phyloP scores from a whole-genome alignment of 495 filamentous ascomycete genomes.

The Aspergillus diversus region DNA sequence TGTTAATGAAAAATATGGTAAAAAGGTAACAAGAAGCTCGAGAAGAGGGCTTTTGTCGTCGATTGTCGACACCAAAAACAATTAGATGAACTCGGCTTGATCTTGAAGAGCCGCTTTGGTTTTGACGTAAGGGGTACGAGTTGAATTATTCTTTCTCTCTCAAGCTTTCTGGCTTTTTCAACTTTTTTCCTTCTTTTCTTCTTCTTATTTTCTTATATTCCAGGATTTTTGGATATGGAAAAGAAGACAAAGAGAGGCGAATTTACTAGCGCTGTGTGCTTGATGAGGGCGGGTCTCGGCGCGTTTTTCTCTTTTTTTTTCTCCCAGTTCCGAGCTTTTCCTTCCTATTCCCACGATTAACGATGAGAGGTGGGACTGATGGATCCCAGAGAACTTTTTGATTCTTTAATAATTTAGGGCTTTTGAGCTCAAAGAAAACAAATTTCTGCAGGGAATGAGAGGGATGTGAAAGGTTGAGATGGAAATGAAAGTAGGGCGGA shows the following conservation, averaged over 20 bases:
- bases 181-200: slow-evolving; percentile 26
- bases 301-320: slow-evolving; percentile 15
- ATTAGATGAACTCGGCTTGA: neutral
- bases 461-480: slow-evolving; percentile 13
- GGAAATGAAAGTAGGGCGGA: slow-evolving; percentile 19
- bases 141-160: slow-evolving; percentile 6
- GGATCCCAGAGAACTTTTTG: slow-evolving; percentile 11
- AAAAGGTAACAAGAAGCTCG: slow-evolving; percentile 24
- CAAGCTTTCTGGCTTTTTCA: slow-evolving; percentile 6
- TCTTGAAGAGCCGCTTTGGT: slow-evolving; percentile 14
- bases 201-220: slow-evolving; percentile 24
- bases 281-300: slow-evolving; percentile 17
- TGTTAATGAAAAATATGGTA: slow-evolving; percentile 23
- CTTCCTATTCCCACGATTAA: slow-evolving; percentile 15
- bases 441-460: slow-evolving; percentile 6
- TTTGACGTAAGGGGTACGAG: slow-evolving; percentile 3
- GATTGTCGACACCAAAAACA: slow-evolving; percentile 9
- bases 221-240: neutral
- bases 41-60: slow-evolving; percentile 9
- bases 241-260: slow-evolving; percentile 12
- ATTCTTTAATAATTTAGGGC: slow-evolving; percentile 5
- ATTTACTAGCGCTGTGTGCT: slow-evolving; percentile 1
- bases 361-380: neutral
- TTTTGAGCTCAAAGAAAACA: slow-evolving; percentile 7
- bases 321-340: slow-evolving; percentile 21